phyloP scores from a whole-genome alignment of 768 basidiomycete species.

The Steccherinum ochraceum region DNA sequence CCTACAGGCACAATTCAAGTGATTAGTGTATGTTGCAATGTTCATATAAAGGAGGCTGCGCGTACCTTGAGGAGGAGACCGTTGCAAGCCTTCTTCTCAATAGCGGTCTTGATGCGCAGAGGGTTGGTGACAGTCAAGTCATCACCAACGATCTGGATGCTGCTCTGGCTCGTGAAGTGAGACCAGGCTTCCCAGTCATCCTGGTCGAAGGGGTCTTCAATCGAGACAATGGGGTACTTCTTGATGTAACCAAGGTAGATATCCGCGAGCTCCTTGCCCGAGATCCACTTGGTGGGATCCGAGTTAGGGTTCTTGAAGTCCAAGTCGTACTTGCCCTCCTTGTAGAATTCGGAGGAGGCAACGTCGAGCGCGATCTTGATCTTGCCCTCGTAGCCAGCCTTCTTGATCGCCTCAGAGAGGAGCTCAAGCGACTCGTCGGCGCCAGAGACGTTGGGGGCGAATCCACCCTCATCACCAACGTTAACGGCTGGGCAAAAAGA shows the following conservation, averaged over 20 bases:
- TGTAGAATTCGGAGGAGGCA: constrained; percentile 99
- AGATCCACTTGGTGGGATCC: constrained; percentile 93
- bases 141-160: constrained; percentile 91
- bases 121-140: constrained; percentile 99
- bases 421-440: constrained; percentile 98
- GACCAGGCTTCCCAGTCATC: constrained; percentile 99
- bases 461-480: constrained; percentile 99
- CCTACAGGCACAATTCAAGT: no score
- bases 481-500: constrained; percentile 82
- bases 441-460: constrained; percentile 95
- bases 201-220: constrained; percentile 99
- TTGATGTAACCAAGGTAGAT: constrained; percentile 81
- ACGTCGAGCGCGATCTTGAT: constrained; percentile 98
- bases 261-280: constrained; percentile 87
- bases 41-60: no score
- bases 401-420: constrained; percentile 91
- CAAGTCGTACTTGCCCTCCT: constrained; percentile 98
- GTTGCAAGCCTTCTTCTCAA: constrained; percentile 99
- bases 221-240: constrained; percentile 93
- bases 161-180: constrained; percentile 75
- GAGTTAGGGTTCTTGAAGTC: constrained; percentile 99
- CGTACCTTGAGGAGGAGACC: constrained; percentile 90
- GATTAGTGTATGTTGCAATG: not conserved
- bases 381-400: constrained; percentile 97
- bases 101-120: constrained; percentile 93